Base-by-base conservation (phyloP, 2,329 filamentous ascomycete species). In the Nannizziopsis barbatae region DNA sequence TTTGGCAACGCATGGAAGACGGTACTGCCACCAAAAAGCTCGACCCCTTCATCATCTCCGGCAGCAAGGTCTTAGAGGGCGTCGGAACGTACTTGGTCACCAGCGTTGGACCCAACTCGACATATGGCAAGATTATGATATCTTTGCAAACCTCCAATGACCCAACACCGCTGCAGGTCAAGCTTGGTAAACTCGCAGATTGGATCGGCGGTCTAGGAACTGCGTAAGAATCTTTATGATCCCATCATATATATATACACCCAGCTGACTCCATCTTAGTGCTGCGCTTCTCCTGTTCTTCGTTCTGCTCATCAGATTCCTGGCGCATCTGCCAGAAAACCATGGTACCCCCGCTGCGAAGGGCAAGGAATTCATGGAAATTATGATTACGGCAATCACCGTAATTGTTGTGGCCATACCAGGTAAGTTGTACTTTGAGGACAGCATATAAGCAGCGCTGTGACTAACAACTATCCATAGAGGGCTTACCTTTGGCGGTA, bases 301-400 rank as follows among this genome's bases (percentile, higher is more conserved):
- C 41, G 83, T 93, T 40, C 74, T 95, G 11, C 79, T 95, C 59
- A 89, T 95, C 68, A 78, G 87, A 58, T 95, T 94, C 61, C 71
- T 92, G 8, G 86, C 81, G 42, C 69, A 78, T 10, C 75, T 95
- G 2, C 74, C 65, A 47, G 69, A 65, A 14, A 72, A 77, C 50
- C 54, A 60, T 2, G 68, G 68, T 1, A 74, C 75, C 0, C 74
- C 86, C 2, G 80, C 85, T 2, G 65, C 80, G 46, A 95, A 93
- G 68, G 88, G 84, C 7, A 85, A 90, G 59, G 74, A 77, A 45
- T 87, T 87, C 58, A 73, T 87, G 56, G 75, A 83, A 51, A 86
- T 87, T 51, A 79, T 88, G 57, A 87, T 88, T 54, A 80, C 85
- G 39, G 82, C 86, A 17, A 80, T 87, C 33, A 87, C 83, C 1